Evolutionary conservation across 106 monocot species (phyloP).

Genomic region (Chionographis japonica): DNA sequence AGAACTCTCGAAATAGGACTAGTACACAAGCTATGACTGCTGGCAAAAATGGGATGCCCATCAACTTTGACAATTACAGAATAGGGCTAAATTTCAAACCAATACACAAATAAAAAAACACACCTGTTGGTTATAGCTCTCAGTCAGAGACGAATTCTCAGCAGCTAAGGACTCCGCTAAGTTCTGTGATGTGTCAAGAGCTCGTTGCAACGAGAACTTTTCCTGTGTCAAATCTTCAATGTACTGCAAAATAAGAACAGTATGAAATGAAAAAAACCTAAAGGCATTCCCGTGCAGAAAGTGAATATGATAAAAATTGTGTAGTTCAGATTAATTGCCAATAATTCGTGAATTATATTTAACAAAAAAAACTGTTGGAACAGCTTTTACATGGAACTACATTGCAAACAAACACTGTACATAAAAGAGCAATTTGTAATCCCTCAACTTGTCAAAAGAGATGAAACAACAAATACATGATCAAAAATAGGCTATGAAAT

Average conservation of each 20-base stretch:
- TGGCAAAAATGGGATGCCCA: background rate
- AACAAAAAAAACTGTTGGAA: too few relatives aligned
- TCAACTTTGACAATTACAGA: background rate
- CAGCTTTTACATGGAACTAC: too few relatives aligned
- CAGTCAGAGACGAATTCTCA: slow-evolving; percentile 92
- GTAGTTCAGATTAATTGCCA: background rate
- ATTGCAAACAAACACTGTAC: background rate
- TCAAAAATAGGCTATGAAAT: too few relatives aligned
- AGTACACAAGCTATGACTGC: too few relatives aligned
- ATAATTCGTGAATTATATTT: background rate
- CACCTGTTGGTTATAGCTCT: slow-evolving; percentile 91
- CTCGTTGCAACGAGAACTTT: slow-evolving; percentile 88
- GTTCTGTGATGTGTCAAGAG: slow-evolving; percentile 69
- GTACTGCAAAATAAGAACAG: slow-evolving; percentile 46
- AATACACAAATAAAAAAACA: slow-evolving; percentile 1
- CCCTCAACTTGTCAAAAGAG: too few relatives aligned
- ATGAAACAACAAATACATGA: too few relatives aligned
- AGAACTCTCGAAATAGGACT: too few relatives aligned
- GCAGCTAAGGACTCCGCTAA: slow-evolving; percentile 74
- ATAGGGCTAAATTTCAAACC: background rate
- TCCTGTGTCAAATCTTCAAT: slow-evolving; percentile 98
- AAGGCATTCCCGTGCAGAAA: background rate
- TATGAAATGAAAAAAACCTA: background rate
- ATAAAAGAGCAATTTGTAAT: too few relatives aligned
- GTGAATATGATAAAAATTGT: background rate